A percentile compares a stretch with the other conserved stretches of the same genome.
These are phyloP conservation scores for Nissolia schottii DNA, from an alignment of 306 rosid species.

Conservation along the genomic window DNA sequence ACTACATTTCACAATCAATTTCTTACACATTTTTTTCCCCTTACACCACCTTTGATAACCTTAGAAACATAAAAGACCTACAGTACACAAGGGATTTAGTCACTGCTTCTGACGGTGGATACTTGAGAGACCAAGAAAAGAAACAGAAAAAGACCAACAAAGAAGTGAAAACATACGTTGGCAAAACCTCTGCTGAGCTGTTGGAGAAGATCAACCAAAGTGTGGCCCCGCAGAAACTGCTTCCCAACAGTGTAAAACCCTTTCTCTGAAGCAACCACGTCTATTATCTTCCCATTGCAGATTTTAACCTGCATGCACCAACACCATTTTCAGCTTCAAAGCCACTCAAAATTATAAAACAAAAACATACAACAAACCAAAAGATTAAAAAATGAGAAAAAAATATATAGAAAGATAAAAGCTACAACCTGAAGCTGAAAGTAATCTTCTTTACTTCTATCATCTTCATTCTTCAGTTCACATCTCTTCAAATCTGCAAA, in stretches of 20 bases:
- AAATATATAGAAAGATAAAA: neutral
- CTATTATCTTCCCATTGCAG: conserved; percentile 82
- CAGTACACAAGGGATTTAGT: no score
- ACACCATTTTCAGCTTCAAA: conserved; percentile 12
- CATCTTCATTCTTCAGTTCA: conserved; percentile 43
- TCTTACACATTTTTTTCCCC: no score
- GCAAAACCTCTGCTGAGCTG: conserved; percentile 91
- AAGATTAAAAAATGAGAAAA: neutral
- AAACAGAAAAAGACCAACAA: neutral
- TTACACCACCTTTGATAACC: neutral
- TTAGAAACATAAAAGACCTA: no score
- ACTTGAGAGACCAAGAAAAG: neutral
- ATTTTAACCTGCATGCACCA: conserved; percentile 65
- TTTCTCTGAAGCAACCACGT: conserved; percentile 75
- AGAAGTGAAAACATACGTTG: conserved; percentile 45
- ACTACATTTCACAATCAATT: neutral
- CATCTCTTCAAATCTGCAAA: conserved; percentile 62
- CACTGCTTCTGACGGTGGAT: no score
- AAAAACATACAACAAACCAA: neutral
- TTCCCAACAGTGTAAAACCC: conserved; percentile 83
- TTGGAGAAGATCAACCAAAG: conserved; percentile 90
- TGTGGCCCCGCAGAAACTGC: conserved; percentile 62
- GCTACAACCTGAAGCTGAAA: conserved; percentile 73
- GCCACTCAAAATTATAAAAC: neutral
- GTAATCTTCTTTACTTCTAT: conserved; percentile 49